Base-by-base conservation (phyloP, 78 protist species). In the Trichosphaerium sp. region DNA sequence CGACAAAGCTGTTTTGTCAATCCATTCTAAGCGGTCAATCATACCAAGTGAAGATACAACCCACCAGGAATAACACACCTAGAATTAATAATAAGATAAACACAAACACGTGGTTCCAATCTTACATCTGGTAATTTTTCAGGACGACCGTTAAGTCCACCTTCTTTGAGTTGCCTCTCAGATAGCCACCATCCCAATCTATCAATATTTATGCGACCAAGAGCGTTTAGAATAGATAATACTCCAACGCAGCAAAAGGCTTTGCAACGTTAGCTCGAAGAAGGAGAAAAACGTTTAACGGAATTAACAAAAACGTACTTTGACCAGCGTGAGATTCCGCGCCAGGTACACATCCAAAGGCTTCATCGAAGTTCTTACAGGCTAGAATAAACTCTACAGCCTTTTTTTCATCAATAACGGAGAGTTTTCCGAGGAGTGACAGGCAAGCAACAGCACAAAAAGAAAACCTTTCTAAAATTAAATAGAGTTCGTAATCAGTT, bases 111-210 rank as follows among this genome's bases (percentile, higher is more conserved):
- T 5, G 8, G 5, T 5, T 7, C 38, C 29, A 15, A 23, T 23
- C 80, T 55, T 23, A 92, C 98, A 48, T 95, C 98, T 28, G 98
- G 81, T 34, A 75, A 62, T 58, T 98, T 98, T 88, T 95, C 99
- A 0, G 99, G 99, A 28, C 99, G 60, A 15, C 99, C 99, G 72
- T 95, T 94, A 54, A 98, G 74, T 0, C 99, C 99, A n/a, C 99
- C 99, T 25, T 63, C 49, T 7, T 79, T 81, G 29, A 85, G 32
- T 80, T 98, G 99, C 58, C 99, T 70, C 74, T 96, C 98, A 65
- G 85, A 49, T 35, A 98, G 83, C 99, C 99, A 98, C 96, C 95
- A 90, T n/a, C 91, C 88, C 21, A 95, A 73, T 28, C 18, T 40
- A 58, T 90, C 96, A 31, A 38, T 26, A 47, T 83, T 83, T n/a